Conservation (phyloP, 257 asterid species). For the Nicotiana paniculata region DNA sequence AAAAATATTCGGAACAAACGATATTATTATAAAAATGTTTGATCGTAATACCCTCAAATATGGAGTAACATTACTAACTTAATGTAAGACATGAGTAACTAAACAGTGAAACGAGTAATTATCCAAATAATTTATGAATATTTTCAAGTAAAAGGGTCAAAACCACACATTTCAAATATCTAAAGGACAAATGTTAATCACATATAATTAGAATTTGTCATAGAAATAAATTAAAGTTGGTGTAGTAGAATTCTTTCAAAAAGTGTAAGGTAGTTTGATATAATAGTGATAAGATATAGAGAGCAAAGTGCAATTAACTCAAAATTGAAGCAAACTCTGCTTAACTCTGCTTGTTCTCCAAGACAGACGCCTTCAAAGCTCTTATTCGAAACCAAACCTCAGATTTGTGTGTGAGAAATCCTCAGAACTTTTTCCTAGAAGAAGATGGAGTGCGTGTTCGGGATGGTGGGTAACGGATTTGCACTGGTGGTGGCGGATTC, state of each 20-base stretch:
- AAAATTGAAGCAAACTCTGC: not conserved
- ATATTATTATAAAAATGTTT: no score
- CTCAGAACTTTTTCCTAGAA: not conserved
- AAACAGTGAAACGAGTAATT: no score
- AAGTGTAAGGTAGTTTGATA: not conserved
- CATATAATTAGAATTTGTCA: no score
- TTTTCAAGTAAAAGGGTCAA: no score
- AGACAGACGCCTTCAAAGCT: constrained; percentile 49
- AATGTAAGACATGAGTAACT: no score
- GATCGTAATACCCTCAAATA: no score
- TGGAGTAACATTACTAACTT: no score
- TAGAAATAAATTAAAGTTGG: not conserved
- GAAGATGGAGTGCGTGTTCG: constrained; percentile 90
- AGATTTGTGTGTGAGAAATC: not conserved
- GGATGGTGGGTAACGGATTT: constrained; percentile 78
- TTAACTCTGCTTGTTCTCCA: constrained; percentile 44
- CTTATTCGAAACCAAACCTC: not conserved
- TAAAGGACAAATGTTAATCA: no score
- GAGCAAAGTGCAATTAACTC: not conserved
- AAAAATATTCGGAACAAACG: no score
- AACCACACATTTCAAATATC: no score
- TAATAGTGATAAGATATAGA: not conserved
- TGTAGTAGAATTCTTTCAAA: not conserved
- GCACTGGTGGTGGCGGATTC: constrained; percentile 88
- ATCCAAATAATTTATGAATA: no score